A percentile compares a stretch with the other conserved stretches of the same genome.
phyloP scores from a whole-genome alignment of 176 grass and related monocot species.

The bread wheat (Triticum aestivum) region IWGSC_CS_RefSeq_v2.1 NC_057809.1:470158909-470159408 shows the following conservation, averaged over 20 bases:
- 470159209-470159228: background rate
- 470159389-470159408: slow-evolving; percentile 53
- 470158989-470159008: slow-evolving; percentile 11
- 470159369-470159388: background rate
- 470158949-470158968: slow-evolving; percentile 13
- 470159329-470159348: background rate
- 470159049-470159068: background rate
- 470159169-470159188: slow-evolving; percentile 11
- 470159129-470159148: slow-evolving; percentile 21
- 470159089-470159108: background rate
- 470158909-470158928: slow-evolving; percentile 23
- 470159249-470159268: slow-evolving; percentile 13
- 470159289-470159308: slow-evolving; percentile 19
- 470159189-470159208: background rate
- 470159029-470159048: background rate
- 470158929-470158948: background rate
- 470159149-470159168: background rate
- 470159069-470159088: background rate
- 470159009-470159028: background rate
- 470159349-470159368: background rate
- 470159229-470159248: background rate
- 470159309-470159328: slow-evolving; percentile 14
- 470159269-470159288: slow-evolving; percentile 10
- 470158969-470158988: slow-evolving; percentile 24
- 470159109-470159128: background rate